Evolutionary conservation across 2,329 filamentous ascomycete genomes (phyloP).

Genomic region (Aspergillus phoenicis): DNA sequence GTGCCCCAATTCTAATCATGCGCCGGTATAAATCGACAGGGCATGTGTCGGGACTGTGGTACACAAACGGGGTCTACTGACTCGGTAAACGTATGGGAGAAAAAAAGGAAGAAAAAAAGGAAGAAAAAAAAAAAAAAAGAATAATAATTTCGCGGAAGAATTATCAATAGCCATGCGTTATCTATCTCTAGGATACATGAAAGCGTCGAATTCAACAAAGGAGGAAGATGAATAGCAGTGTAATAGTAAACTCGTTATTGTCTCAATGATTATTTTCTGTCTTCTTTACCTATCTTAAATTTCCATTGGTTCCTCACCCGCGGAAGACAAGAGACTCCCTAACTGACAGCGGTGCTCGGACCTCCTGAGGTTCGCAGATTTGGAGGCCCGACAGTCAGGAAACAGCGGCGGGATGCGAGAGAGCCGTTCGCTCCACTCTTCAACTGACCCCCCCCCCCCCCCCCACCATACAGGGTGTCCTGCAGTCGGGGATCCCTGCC

Average conservation of each 20-base stretch:
- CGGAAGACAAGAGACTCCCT: not conserved
- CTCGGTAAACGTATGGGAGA: not conserved
- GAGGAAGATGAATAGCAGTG: not conserved
- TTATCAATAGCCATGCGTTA: not conserved
- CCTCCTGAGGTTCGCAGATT: constrained; percentile 29
- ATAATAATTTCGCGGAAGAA: not conserved
- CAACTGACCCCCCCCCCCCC: constrained; percentile 6
- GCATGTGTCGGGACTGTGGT: not conserved
- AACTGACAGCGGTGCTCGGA: constrained; percentile 25
- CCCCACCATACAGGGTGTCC: constrained; percentile 10
- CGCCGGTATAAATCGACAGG: not conserved
- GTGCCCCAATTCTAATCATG: no score
- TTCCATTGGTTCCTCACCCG: not conserved
- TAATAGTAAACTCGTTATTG: no score
- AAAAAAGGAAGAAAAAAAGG: not conserved
- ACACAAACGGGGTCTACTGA: not conserved
- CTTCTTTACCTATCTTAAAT: no score
- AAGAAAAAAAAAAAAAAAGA: not conserved
- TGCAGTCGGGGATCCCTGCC: constrained; percentile 19
- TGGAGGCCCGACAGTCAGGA: constrained; percentile 40
- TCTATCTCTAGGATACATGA: not conserved
- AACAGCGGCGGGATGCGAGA: constrained; percentile 37
- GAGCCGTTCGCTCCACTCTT: constrained; percentile 37
- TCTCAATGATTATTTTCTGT: no score
- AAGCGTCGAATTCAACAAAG: not conserved